A percentile compares a stretch with the other conserved stretches of the same genome.
Evolutionary conservation across 106 monocot genomes (phyloP).

Genomic region (Acorus calamus): DNA sequence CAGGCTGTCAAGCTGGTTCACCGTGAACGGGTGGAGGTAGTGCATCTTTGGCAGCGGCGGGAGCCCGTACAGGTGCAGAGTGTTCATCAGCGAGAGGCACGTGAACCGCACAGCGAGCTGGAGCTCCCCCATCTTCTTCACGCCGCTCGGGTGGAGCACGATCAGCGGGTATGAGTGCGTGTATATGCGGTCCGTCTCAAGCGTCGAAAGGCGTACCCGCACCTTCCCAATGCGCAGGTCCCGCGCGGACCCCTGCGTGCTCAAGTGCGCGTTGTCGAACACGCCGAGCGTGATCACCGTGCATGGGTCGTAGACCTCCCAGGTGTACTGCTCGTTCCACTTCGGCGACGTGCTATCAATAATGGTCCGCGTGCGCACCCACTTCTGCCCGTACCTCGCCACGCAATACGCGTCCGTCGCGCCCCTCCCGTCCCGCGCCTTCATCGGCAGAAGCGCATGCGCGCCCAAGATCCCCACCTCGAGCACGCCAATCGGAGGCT

Average conservation of each 20-base stretch:
- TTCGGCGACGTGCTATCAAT: constrained; percentile 3
- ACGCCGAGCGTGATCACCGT: constrained; percentile 17
- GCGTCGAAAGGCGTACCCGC: constrained; percentile 13
- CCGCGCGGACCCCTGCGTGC: neutral
- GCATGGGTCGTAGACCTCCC: constrained; percentile 19
- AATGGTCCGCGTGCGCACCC: constrained; percentile 14
- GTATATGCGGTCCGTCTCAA: constrained; percentile 11
- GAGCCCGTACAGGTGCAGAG: constrained; percentile 6
- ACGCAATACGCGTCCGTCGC: constrained; percentile 15
- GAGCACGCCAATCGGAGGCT: constrained; percentile 7
- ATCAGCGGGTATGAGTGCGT: constrained; percentile 16
- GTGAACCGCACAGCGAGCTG: constrained; percentile 17
- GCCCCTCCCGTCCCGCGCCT: constrained; percentile 6
- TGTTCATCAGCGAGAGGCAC: constrained; percentile 7
- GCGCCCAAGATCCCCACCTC: constrained; percentile 12
- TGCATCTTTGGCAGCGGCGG: constrained; percentile 16
- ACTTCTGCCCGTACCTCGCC: constrained; percentile 16
- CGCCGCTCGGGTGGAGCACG: constrained; percentile 13
- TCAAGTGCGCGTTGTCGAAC: constrained; percentile 15
- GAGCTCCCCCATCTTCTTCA: constrained; percentile 21
- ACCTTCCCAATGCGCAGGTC: constrained; percentile 15
- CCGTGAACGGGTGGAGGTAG: constrained; percentile 12
- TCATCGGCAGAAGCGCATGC: constrained; percentile 12
- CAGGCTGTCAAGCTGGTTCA: constrained; percentile 13
- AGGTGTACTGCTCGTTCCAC: constrained; percentile 26